Evolutionary conservation across 1,139 yeast genomes (phyloP), one percentile per base, ranked within the genome.

Genomic region (Scheffersomyces parashehatae): DNA sequence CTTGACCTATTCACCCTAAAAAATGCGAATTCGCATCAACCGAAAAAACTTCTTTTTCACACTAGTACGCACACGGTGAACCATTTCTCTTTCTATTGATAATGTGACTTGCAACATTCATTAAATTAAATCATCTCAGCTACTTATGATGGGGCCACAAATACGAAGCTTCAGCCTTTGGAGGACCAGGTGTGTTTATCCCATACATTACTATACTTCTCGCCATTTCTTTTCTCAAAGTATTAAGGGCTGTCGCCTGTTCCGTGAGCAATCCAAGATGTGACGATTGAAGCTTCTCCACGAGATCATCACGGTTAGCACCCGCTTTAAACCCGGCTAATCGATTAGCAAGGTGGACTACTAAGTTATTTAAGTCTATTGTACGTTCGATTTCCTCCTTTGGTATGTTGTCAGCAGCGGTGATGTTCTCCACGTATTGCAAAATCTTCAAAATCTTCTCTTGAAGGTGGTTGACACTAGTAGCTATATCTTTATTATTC

Each of bases 251-350:
- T 1, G 15, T 35, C 5, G 65, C 46, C 43, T 69, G 68, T 24
- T 64, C 58, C 1, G 73, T 63, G 11, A 70, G 48, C 29, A 69
- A 50, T 16, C 69, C 53, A 39, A 70, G 51, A 30, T 65, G 68
- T 7, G 62, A 52, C 1, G 65, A 42, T 35, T 60, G 56, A 28
- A 67, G 46, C 32, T 43, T 43, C 20, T 44, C 37, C 10, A 56
- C 53, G 20, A 51, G 37, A n/a, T 47, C 44, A 24, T 43, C 37
- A 9, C 37, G 43, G 2, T 37, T 24, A 0, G 39, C 35, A 7
- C 31, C 31, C 5, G 49, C 40, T 13, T 52, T 50, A 20, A 62
- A 48, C 5, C 52, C 44, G 4, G 37, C 40, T 3, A 67, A 44
- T 39, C 60, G 65, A 28, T 57, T 60, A 1, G 66, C 50, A 28